These are phyloP conservation scores for Erysimum cheiranthoides DNA, from an alignment of 345 rosid species.

Conservation along the genomic window DNA sequence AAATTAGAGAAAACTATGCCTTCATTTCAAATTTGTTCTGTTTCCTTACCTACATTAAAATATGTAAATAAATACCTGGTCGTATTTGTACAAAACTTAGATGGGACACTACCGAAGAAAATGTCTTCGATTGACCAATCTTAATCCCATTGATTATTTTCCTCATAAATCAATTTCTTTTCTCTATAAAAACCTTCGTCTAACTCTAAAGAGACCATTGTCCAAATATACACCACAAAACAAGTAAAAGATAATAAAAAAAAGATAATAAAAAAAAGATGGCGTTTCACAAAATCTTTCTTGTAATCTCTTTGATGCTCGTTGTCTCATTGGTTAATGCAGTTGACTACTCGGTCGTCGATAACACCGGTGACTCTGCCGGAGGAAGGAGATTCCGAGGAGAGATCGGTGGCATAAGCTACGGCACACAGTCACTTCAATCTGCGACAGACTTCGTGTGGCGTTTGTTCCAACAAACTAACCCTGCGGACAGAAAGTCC, in stretches of 20 bases:
- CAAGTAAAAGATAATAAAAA: neutral
- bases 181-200: constrained; percentile 3
- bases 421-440: constrained; percentile 43
- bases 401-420: constrained; percentile 46
- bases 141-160: neutral
- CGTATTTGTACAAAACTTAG: neutral
- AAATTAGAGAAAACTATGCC: too few relatives aligned
- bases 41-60: neutral
- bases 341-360: constrained; percentile 45
- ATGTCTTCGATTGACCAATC: neutral
- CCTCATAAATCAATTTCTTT: neutral
- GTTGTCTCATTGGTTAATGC: constrained; percentile 28
- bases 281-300: constrained; percentile 10
- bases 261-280: too few relatives aligned
- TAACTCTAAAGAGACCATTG: neutral
- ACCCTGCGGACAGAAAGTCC: constrained; percentile 43
- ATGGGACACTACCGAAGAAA: neutral
- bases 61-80: neutral
- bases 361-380: constrained; percentile 42
- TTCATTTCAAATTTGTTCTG: neutral
- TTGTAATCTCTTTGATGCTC: constrained; percentile 25
- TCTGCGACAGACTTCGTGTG: constrained; percentile 52
- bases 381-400: constrained; percentile 51
- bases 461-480: constrained; percentile 52
- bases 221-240: neutral